These are phyloP conservation scores for Ceratocystis destructans DNA, from an alignment of 2,329 filamentous ascomycete genomes.

Conservation along the genomic window DNA sequence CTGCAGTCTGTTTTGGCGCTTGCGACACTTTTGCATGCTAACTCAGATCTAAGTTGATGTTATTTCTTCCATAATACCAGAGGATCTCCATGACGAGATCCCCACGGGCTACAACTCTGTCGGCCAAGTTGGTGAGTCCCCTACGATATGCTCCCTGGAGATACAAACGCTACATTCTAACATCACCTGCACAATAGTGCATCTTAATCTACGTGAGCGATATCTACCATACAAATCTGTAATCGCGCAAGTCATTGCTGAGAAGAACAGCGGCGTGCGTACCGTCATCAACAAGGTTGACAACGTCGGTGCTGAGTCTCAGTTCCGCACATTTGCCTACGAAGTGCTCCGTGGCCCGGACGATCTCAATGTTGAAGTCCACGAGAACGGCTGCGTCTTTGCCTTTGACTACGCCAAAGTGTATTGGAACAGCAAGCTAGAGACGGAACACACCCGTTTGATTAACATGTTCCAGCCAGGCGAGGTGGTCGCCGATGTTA, in stretches of 20 bases:
- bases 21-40: constrained; percentile 16
- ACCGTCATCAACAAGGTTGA: constrained; percentile 96
- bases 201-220: constrained; percentile 74
- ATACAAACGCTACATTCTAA: background rate
- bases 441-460: constrained; percentile 75
- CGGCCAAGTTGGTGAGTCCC: constrained; percentile 60
- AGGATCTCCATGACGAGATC: constrained; percentile 65
- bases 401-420: constrained; percentile 90
- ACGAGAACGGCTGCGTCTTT: constrained; percentile 75
- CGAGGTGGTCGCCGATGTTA: constrained; percentile 87
- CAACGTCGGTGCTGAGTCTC: constrained; percentile 69
- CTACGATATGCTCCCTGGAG: background rate
- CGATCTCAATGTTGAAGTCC: constrained; percentile 70
- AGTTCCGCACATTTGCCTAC: constrained; percentile 85
- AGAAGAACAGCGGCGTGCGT: constrained; percentile 69
- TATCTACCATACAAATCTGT: constrained; percentile 77
- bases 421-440: constrained; percentile 92
- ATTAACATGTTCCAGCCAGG: constrained; percentile 64
- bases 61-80: constrained; percentile 65
- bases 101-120: constrained; percentile 78
- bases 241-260: constrained; percentile 71
- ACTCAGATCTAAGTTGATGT: constrained; percentile 51
- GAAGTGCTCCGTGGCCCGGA: constrained; percentile 74
- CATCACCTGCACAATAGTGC: constrained; percentile 39
- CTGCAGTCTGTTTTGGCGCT: background rate